Base-by-base conservation (phyloP, 768 basidiomycete species). In the Kwoniella dendrophila region DNA sequence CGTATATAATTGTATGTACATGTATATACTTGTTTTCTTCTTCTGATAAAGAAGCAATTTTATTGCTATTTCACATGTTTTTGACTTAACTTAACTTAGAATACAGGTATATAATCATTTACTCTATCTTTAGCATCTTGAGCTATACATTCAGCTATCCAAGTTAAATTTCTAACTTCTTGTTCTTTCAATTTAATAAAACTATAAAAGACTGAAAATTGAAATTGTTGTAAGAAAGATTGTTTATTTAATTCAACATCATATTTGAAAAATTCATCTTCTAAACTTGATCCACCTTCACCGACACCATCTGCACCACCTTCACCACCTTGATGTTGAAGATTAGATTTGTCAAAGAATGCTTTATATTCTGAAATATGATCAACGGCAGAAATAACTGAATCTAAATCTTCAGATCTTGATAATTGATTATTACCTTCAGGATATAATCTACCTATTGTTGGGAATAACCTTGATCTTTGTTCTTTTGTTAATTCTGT, bases 41-140 rank as follows among this genome's bases (percentile, higher is more conserved):
- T 43, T 20, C 6, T 43, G 41, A 43, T 5, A 20, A 20, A 43
- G 6, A 43, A 43, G 20, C 12, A 11, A 43, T n/a, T 20, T 11
- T 10, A 27, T 27, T 30, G 47, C 2, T 26, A 16, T 30, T 49
- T 14, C 14, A 49, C 22, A 30, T 49, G 27, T 26, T 20, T 27
- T 27, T 49, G 14, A 14, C 29, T 51, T 20, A 33, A 51, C 32
- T 34, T 51, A 49, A 3, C 22, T 40, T 60, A 60, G 47, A 66
- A 66, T 11, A 66, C 55, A 10, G 90, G 88, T 83, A 94, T 92
- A 81, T 88, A 93, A 81, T 95, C 92, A 76, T 92, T 87, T 81
- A 98, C 92, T 81, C 95, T 86, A 74, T 96, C 91, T 80, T 88
- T 87, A 44, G 93, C 92, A 81, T 95, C 88, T 82, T 97, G 95